These are phyloP conservation scores for Pseudogymnoascus sp. DNA, from an alignment of 2,329 filamentous ascomycete species.

Conservation along the genomic window DNA sequence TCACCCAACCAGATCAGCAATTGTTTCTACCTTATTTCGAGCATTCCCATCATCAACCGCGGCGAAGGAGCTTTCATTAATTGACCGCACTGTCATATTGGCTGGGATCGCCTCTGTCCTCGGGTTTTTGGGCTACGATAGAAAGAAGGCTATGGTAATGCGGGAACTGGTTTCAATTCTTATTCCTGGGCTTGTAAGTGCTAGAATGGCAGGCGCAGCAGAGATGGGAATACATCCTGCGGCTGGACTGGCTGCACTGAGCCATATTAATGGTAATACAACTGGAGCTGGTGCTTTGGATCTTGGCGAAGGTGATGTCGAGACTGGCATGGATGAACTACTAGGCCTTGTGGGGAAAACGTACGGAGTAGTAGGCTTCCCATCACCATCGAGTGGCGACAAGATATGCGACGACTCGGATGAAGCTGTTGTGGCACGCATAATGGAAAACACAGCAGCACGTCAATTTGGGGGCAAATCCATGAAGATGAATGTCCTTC, in stretches of 20 bases:
- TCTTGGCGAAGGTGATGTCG: slow-evolving; percentile 56
- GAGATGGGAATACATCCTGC: slow-evolving; percentile 94
- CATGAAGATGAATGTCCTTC: slow-evolving; percentile 78
- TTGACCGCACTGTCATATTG: slow-evolving; percentile 70
- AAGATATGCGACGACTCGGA: slow-evolving; percentile 39
- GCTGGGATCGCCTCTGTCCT: slow-evolving; percentile 85
- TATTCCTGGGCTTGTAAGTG: slow-evolving; percentile 79
- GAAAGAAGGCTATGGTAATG: slow-evolving; percentile 87
- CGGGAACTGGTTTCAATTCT: slow-evolving; percentile 77
- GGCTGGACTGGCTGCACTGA: slow-evolving; percentile 70
- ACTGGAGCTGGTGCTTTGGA: slow-evolving; percentile 50
- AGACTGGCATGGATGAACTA: slow-evolving; percentile 57
- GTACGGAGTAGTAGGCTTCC: slow-evolving; percentile 55
- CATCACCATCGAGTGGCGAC: slow-evolving; percentile 26
- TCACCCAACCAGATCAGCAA: slow-evolving; percentile 52
- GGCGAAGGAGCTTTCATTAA: slow-evolving; percentile 60
- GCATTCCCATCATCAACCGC: slow-evolving; percentile 60
- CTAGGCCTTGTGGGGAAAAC: slow-evolving; percentile 53
- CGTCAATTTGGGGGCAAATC: slow-evolving; percentile 69
- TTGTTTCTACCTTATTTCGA: slow-evolving; percentile 57
- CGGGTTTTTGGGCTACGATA: slow-evolving; percentile 66
- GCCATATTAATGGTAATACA: slow-evolving; percentile 42
- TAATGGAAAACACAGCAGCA: slow-evolving; percentile 49
- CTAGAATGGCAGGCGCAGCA: slow-evolving; percentile 85
- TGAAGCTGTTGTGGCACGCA: slow-evolving; percentile 46